Evolutionary conservation across 495 filamentous ascomycete genomes (phyloP).

Genomic region (Echria macrotheca): DNA sequence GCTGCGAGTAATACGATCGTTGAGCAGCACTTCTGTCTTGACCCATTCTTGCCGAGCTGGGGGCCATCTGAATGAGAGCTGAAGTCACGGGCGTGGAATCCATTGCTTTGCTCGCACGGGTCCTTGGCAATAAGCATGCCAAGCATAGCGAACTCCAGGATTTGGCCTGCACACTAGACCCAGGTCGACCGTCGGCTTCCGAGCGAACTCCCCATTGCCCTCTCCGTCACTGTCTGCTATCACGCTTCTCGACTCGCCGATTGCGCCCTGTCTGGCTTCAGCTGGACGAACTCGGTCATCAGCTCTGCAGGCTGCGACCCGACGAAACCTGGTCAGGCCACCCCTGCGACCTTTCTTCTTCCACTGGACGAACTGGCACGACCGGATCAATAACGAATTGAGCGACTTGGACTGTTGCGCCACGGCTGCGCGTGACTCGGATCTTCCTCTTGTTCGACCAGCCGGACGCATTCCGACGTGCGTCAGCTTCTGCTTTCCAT

Average conservation of each 20-base stretch:
- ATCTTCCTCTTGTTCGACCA: too few species aligned
- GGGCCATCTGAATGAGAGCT: too few species aligned
- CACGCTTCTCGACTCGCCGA: background rate
- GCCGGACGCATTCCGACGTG: too few species aligned
- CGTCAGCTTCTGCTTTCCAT: too few species aligned
- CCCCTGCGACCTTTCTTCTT: background rate
- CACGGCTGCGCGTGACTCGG: background rate
- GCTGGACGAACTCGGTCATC: too few species aligned
- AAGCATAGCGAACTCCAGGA: constrained; percentile 15
- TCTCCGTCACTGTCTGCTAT: background rate
- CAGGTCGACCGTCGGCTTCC: constrained; percentile 3
- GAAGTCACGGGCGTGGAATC: too few species aligned
- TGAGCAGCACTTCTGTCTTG: constrained; percentile 21
- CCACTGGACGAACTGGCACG: background rate
- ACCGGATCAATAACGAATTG: background rate
- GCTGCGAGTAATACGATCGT: constrained; percentile 9
- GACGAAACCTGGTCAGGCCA: background rate
- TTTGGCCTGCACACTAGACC: constrained; percentile 16
- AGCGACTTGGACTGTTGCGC: background rate
- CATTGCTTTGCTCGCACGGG: too few species aligned
- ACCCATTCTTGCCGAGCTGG: too few species aligned
- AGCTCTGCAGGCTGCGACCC: background rate
- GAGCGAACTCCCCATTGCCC: too few species aligned
- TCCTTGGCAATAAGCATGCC: constrained; percentile 16
- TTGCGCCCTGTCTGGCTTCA: too few species aligned